Evolutionary conservation across 257 asterid species (phyloP), one percentile per base, ranked within the genome.

Genomic region (Scutellaria galericulata): DNA sequence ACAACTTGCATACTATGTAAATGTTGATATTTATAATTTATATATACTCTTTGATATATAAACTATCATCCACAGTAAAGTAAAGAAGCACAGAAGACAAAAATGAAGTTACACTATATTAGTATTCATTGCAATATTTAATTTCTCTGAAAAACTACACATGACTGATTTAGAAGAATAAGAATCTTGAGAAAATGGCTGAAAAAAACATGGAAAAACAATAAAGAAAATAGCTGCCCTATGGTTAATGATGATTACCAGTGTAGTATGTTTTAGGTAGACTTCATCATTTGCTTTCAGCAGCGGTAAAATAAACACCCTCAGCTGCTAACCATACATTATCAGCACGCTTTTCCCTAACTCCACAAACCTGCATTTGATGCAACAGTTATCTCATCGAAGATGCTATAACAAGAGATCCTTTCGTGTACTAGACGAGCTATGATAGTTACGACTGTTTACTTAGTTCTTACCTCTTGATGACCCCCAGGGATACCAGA

Each of bases 291-390:
- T 89, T 91, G 86, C 79, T 80, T 62, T 82, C 97, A 68, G 80
- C 67, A 24, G 72, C 78, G 3, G 96, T 92, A 64, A 89, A 80
- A 75, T 89, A 91, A 9, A 89, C 91, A 13, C 97, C 97, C 82
- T 91, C 97, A 46, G 90, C 89, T 55, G 97, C 97, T 79, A 91
- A 69, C 97, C 97, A 89, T 15, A 91, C 76, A 61, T 87, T 91
- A 66, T 91, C 96, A 4, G 95, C 81, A 9, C 87, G 86, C 81
- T 87, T 89, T 41, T 91, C 96, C 24, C 72, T 50, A 44, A 91
- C 83, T 10, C 92, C 96, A 79, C 97, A 91, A 65, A 91, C 97
- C 97, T 89, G 86, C 75, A 56, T 42, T 56, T 18, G 55, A 63
- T 44, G 57, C 66, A 73, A 45, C 40, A 31, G 54, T 18, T 40